Conservation (phyloP, 1,284 basidiomycete genomes). For the Anthracocystis setariae region DNA sequence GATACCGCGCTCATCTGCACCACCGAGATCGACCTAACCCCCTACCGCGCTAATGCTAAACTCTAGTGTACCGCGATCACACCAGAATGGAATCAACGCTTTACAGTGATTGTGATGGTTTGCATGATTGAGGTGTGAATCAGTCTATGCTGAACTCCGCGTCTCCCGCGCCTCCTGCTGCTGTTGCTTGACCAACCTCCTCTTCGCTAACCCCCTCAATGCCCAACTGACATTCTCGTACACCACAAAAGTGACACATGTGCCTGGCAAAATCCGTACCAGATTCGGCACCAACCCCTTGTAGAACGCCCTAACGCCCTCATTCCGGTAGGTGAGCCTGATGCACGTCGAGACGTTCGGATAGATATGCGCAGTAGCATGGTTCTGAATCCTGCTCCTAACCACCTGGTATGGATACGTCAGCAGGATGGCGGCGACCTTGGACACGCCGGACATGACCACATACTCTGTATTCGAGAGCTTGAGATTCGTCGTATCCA, state of each 20-base stretch:
- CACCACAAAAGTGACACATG: slow-evolving; percentile 97
- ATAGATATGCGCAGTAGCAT: slow-evolving; percentile 71
- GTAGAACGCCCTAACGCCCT: slow-evolving; percentile 89
- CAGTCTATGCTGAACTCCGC: slow-evolving; percentile 5
- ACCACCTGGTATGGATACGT: slow-evolving; percentile 99
- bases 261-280: slow-evolving; percentile 93
- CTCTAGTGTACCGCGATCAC: slow-evolving; percentile 2
- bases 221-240: slow-evolving; percentile 79
- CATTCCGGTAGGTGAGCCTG: slow-evolving; percentile 79
- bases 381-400: slow-evolving; percentile 86
- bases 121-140: not conserved
- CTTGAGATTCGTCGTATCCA: slow-evolving; percentile 39
- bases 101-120: too few relatives aligned
- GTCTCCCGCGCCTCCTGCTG: slow-evolving; percentile 17
- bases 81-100: too few relatives aligned
- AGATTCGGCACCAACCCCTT: slow-evolving; percentile 95
- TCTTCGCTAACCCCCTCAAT: slow-evolving; percentile 38
- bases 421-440: slow-evolving; percentile 81
- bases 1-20: slow-evolving; percentile 52
- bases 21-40: slow-evolving; percentile 25
- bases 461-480: slow-evolving; percentile 86
- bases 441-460: slow-evolving; percentile 88
- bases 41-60: slow-evolving; percentile 15
- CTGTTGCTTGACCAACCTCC: slow-evolving; percentile 21
- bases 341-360: slow-evolving; percentile 84